A percentile compares a stretch with the other conserved stretches of the same genome.
phyloP scores from a whole-genome alignment of 306 rosid genomes.

The Cucurbita pepo region DNA sequence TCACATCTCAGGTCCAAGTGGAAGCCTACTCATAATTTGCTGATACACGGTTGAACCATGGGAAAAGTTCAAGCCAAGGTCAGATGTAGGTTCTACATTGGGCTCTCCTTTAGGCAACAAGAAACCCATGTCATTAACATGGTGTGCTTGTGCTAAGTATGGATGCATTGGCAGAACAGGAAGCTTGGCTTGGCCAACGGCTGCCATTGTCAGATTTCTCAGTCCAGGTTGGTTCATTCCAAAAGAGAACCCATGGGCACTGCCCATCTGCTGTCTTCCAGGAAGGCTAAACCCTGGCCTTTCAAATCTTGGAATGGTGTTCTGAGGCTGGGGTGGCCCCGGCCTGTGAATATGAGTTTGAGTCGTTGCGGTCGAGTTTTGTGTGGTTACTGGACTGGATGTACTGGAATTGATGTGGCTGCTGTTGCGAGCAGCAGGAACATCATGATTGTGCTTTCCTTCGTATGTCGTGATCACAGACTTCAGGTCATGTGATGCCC shows the following conservation, averaged over 20 bases:
- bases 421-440: slow-evolving; percentile 78
- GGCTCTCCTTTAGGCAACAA: slow-evolving; percentile 79
- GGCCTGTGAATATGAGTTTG: slow-evolving; percentile 43
- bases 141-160: slow-evolving; percentile 37
- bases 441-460: slow-evolving; percentile 92
- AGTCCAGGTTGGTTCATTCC: slow-evolving; percentile 57
- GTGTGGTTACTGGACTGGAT: slow-evolving; percentile 18
- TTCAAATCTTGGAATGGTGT: slow-evolving; percentile 45
- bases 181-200: slow-evolving; percentile 38
- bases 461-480: slow-evolving; percentile 89
- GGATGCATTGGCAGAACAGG: slow-evolving; percentile 52
- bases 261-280: slow-evolving; percentile 57
- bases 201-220: slow-evolving; percentile 51
- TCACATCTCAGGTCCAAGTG: slow-evolving; percentile 83
- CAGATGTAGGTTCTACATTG: slow-evolving; percentile 50
- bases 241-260: slow-evolving; percentile 46
- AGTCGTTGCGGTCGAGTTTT: slow-evolving; percentile 23
- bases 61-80: slow-evolving; percentile 36
- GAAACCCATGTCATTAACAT: slow-evolving; percentile 44
- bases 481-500: slow-evolving; percentile 87
- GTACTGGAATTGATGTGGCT: slow-evolving; percentile 58
- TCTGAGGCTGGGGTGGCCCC: slow-evolving; percentile 52
- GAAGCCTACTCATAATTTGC: slow-evolving; percentile 71
- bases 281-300: slow-evolving; percentile 43
- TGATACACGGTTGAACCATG: slow-evolving; percentile 61